phyloP scores from a whole-genome alignment of 108 stramenopile species.

The Cyclotella distinguenda region DNA sequence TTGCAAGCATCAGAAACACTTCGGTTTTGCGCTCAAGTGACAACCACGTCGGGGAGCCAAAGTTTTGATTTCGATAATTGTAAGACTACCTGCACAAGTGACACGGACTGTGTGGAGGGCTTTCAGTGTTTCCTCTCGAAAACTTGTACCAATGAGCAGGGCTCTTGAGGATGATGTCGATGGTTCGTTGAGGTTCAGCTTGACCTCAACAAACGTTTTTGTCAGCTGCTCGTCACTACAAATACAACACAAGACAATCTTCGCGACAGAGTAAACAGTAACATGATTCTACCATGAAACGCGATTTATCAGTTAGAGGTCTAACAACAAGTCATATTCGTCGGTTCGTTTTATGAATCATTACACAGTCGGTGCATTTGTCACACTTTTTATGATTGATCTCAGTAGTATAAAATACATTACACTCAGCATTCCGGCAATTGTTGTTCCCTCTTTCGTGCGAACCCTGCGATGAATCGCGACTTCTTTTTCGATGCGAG shows the following conservation, averaged over 20 bases:
- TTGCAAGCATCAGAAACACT: background rate
- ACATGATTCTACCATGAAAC: too few species aligned
- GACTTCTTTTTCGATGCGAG: background rate
- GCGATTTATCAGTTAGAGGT: too few species aligned
- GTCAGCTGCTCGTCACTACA: background rate
- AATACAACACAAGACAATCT: too few species aligned
- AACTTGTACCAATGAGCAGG: background rate
- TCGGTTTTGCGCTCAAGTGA: conserved; percentile 10
- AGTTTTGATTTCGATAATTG: conserved; percentile 13
- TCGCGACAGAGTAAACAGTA: too few species aligned
- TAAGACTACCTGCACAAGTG: background rate
- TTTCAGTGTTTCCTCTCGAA: conserved; percentile 4
- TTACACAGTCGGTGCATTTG: too few species aligned
- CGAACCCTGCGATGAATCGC: background rate
- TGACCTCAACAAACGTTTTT: background rate
- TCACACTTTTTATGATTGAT: too few species aligned
- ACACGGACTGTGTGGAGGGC: background rate
- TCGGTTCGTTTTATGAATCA: too few species aligned
- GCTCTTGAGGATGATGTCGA: background rate
- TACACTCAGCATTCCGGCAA: too few species aligned
- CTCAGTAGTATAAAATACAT: too few species aligned
- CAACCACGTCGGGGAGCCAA: conserved; percentile 5
- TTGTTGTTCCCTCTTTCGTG: background rate
- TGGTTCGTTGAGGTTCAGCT: background rate
- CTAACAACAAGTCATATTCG: too few species aligned